A percentile compares a stretch with the other conserved stretches of the same genome.
phyloP scores from a whole-genome alignment of 306 rosid species.

The Myrica gale region DNA sequence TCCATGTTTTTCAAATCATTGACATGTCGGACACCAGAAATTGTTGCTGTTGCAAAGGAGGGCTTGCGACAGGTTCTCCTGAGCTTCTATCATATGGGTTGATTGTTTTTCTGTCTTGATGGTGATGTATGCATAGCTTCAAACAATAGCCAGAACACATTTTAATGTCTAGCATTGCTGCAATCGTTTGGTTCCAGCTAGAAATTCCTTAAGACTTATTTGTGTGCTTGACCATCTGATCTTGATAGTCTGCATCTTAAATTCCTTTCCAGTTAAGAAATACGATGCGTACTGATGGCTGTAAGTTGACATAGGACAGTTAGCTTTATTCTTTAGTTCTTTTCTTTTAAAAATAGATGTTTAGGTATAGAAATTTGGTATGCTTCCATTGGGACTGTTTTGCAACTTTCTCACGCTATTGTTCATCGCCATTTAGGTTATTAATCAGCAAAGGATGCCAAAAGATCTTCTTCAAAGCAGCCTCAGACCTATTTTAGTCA shows the following conservation, averaged over 20 bases:
- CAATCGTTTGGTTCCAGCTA: constrained; percentile 1
- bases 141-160: constrained; percentile 20
- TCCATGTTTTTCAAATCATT: constrained; percentile 96
- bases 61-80: constrained; percentile 85
- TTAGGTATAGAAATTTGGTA: not conserved
- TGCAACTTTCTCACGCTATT: constrained; percentile 13
- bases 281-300: constrained; percentile 13
- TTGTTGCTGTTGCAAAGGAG: constrained; percentile 98
- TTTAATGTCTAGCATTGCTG: constrained; percentile 6
- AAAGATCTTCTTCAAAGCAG: constrained; percentile 95
- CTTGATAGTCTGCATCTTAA: not conserved
- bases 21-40: constrained; percentile 94
- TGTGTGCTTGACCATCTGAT: constrained; percentile 22
- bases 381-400: constrained; percentile 20
- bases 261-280: not conserved
- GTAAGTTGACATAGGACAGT: constrained; percentile 12
- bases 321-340: not conserved
- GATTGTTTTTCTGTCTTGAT: constrained; percentile 18
- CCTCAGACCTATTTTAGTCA: constrained; percentile 95
- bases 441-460: constrained; percentile 94
- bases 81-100: constrained; percentile 20
- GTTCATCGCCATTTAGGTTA: constrained; percentile 57
- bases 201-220: constrained; percentile 5
- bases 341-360: too few relatives aligned
- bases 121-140: constrained; percentile 9